Base-by-base conservation (phyloP, 768 basidiomycete species). In the Tylopilus intermedius region DNA sequence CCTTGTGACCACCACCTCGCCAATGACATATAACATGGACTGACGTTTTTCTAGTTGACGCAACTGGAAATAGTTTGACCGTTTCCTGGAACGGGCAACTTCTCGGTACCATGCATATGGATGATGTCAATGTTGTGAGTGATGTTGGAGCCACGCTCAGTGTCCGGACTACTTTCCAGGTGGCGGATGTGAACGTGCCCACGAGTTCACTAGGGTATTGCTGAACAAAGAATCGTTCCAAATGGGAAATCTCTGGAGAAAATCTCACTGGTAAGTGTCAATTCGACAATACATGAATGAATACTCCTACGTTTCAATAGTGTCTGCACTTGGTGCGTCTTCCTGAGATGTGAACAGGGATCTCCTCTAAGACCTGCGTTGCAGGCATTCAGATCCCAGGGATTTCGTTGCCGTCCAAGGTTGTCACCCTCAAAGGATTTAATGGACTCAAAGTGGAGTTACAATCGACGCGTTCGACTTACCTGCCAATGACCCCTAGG, bases 401-500 rank as follows among this genome's bases (percentile, higher is more conserved):
- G 1, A 79, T 89, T 51, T 66, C 70, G 3, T 74, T 86, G 40
- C 61, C 79, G 3, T 69, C 75, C 38, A 85, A 86, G 71, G 71
- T 66, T 7, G 80, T 89, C 9, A 77, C 79, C 5, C 68, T 89
- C 38, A 83, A 83, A 57, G 87, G 86, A 11, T 83, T 89, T 71
- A 83, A 88, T 62, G 80, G 81, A 22, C 68, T 89, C 35, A 75
- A 82, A 74, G 73, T 39, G 82, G 81, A 11, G 84, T 89, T 18
- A 68, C 66, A 24, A 84, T 89, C 54, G 68, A 82, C 24, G 76
- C 79, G 2, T 89, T 89, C 58, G 84, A 88, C 67, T 67, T 89
- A 24, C 86, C 87, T 0, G 72, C 75, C 10, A 76, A 89, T 60
- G 86, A 88, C 58, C 84, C 85, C 1, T 78, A 9, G 87, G 86